Evolutionary conservation across 2,329 filamentous ascomycete species (phyloP).

Genomic region (Exophiala aquamarina): DNA sequence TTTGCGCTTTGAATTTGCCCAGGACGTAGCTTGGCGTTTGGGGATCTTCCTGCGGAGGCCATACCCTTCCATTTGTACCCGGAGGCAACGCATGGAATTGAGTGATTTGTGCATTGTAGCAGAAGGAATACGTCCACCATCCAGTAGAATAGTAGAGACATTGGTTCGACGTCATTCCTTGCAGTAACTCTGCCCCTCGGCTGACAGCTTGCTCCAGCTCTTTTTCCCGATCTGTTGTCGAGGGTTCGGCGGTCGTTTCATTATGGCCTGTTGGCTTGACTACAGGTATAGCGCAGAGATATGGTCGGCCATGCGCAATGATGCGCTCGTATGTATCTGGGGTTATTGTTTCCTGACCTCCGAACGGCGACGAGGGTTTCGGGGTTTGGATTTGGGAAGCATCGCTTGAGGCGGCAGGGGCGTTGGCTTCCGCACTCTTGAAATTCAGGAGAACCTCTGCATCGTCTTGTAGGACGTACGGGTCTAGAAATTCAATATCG

Average conservation of each 20-base stretch:
- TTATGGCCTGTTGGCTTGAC: constrained; percentile 62
- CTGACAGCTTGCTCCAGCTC: constrained; percentile 75
- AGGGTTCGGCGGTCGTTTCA: constrained; percentile 65
- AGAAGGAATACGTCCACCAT: constrained; percentile 97
- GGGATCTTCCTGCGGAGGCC: constrained; percentile 75
- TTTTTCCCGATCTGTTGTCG: constrained; percentile 68
- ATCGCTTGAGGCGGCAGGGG: constrained; percentile 4
- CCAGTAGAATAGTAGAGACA: constrained; percentile 84
- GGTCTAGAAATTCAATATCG: constrained; percentile 72
- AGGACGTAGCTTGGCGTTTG: constrained; percentile 74
- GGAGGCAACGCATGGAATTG: constrained; percentile 85
- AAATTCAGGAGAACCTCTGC: constrained; percentile 15
- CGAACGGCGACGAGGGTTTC: no score
- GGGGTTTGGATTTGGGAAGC: constrained; percentile 2
- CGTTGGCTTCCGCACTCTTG: background rate
- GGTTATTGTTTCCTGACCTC: background rate
- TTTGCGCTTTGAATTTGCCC: constrained; percentile 55
- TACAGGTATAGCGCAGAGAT: constrained; percentile 81
- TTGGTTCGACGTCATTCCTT: constrained; percentile 67
- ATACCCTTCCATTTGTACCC: constrained; percentile 63
- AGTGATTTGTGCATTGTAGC: constrained; percentile 81
- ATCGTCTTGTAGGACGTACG: constrained; percentile 44
- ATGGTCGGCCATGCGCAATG: constrained; percentile 66
- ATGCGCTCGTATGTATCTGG: constrained; percentile 59
- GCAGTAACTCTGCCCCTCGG: constrained; percentile 77